Conservation (phyloP, 192 early-diverging fungal genomes). For the Entophlyctis luteolus region DNA sequence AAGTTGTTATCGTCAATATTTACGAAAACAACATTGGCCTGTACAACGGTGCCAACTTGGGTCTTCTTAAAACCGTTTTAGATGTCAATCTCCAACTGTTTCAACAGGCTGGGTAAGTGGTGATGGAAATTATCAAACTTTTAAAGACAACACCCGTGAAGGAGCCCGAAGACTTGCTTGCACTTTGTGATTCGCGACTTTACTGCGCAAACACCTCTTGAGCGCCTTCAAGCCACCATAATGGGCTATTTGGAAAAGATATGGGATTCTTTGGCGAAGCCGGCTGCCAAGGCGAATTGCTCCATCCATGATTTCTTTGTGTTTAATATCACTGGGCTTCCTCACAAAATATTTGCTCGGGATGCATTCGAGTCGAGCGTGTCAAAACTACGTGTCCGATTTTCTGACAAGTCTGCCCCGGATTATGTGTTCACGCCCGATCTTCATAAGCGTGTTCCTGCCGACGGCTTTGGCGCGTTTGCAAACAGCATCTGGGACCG, state of each 20-base stretch:
- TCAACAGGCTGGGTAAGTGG: slow-evolving; percentile 62
- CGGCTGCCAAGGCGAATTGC: slow-evolving; percentile 73
- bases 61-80: slow-evolving; percentile 94
- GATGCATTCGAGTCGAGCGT: slow-evolving; percentile 69
- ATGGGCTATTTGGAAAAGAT: slow-evolving; percentile 81
- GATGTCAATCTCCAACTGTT: slow-evolving; percentile 98
- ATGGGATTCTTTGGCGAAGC: slow-evolving; percentile 88
- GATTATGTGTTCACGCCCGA: slow-evolving; percentile 80
- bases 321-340: slow-evolving; percentile 79
- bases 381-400: slow-evolving; percentile 41
- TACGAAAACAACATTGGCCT: slow-evolving; percentile 95
- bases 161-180: slow-evolving; percentile 84
- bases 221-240: slow-evolving; percentile 73
- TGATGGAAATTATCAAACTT: background rate
- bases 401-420: slow-evolving; percentile 60
- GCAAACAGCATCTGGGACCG: slow-evolving; percentile 93
- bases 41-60: slow-evolving; percentile 99
- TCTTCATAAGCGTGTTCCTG: slow-evolving; percentile 90
- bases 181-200: slow-evolving; percentile 97
- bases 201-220: slow-evolving; percentile 80
- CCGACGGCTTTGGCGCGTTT: slow-evolving; percentile 91
- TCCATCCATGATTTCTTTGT: slow-evolving; percentile 86
- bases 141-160: slow-evolving; percentile 14
- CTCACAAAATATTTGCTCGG: slow-evolving; percentile 84
- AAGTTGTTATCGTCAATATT: slow-evolving; percentile 96